Conservation (phyloP, 768 basidiomycete species). For the Boletus vermiculosoides region DNA sequence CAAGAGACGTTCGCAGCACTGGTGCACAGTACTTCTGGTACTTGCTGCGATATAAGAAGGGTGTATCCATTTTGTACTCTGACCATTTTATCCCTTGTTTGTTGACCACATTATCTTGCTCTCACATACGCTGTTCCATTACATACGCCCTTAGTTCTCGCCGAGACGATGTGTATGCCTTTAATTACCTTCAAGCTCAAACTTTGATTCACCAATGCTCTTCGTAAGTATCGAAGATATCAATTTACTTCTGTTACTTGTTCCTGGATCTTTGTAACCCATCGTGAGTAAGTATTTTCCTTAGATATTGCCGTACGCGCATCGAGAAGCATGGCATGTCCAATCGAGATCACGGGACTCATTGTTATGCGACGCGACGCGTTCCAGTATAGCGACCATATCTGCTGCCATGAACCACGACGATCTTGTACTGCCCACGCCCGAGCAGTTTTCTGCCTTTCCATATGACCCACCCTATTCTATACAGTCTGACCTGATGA, state of each 20-base stretch:
- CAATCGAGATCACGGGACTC: conserved; percentile 16
- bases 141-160: conserved; percentile 25
- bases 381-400: background rate
- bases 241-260: conserved; percentile 3
- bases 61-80: conserved; percentile 26
- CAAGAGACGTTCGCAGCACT: conserved; percentile 15
- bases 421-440: conserved; percentile 51
- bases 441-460: conserved; percentile 70
- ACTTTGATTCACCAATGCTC: conserved; percentile 10
- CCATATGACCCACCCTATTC: conserved; percentile 81
- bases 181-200: conserved; percentile 24
- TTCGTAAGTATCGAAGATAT: conserved; percentile 5
- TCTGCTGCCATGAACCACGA: conserved; percentile 13
- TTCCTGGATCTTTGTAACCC: conserved; percentile 11
- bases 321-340: background rate
- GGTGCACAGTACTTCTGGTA: conserved; percentile 16
- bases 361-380: conserved; percentile 4
- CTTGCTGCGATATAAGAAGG: conserved; percentile 20
- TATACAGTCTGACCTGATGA: conserved; percentile 88
- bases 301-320: background rate
- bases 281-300: background rate
- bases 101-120: conserved; percentile 19
- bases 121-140: conserved; percentile 18
- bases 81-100: conserved; percentile 17
- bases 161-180: conserved; percentile 24